Conservation (phyloP, 1,284 basidiomycete species). For the Ceratobasidium sp. region DNA sequence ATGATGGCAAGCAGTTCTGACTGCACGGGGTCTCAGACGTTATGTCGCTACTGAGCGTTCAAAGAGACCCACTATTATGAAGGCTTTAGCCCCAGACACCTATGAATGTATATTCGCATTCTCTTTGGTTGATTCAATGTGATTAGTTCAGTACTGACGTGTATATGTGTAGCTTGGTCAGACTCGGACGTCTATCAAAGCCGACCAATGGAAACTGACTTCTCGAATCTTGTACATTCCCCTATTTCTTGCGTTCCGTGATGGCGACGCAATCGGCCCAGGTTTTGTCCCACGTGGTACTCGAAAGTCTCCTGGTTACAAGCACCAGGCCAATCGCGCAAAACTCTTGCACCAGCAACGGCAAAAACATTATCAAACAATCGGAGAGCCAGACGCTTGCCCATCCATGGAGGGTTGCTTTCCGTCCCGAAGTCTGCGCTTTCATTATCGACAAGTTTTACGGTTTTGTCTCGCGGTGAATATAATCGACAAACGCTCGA, state of each 20-base stretch:
- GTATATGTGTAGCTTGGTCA: constrained; percentile 23
- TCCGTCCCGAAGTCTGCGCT: constrained; percentile 5
- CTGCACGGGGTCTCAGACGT: too few species aligned
- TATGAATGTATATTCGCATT: too few species aligned
- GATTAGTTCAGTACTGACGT: not conserved
- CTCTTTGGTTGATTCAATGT: not conserved
- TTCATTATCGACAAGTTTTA: constrained; percentile 28
- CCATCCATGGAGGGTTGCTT: not conserved
- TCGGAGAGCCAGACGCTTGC: constrained; percentile 8
- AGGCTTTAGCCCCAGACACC: too few species aligned
- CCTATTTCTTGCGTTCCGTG: constrained; percentile 9
- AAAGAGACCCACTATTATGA: too few species aligned
- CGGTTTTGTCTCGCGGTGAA: constrained; percentile 9
- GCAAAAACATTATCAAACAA: constrained; percentile 1
- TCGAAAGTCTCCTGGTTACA: not conserved
- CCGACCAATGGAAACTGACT: constrained; percentile 26
- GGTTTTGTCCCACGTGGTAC: constrained; percentile 1
- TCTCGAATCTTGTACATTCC: constrained; percentile 1
- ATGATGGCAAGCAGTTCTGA: too few species aligned
- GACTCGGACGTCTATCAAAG: not conserved
- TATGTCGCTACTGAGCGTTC: too few species aligned
- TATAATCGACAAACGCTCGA: constrained; percentile 12
- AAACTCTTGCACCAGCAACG: constrained; percentile 19
- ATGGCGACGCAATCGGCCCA: constrained; percentile 15
- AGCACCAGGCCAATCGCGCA: constrained; percentile 8